phyloP scores from a whole-genome alignment of 148 eudicot genomes.

The Rhododendron griersonianum region DNA sequence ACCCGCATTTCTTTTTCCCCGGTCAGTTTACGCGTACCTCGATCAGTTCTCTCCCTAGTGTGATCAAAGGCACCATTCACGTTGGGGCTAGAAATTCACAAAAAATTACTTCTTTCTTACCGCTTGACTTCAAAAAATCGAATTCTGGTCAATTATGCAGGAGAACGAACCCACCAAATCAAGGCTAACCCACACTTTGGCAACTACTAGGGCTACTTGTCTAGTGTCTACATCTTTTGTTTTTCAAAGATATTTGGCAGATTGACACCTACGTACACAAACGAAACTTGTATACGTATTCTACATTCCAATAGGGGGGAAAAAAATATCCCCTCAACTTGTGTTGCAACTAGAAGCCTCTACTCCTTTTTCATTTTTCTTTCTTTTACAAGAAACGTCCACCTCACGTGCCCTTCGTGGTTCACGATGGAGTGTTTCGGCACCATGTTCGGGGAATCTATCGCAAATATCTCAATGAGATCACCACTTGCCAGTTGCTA shows the following conservation, averaged over 20 bases:
- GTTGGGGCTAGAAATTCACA: no score
- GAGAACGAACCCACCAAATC: no score
- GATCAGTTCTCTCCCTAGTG: no score
- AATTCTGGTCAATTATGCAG: no score
- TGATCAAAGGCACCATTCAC: not conserved
- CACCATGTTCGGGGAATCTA: not conserved
- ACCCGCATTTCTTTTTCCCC: no score
- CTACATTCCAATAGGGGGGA: not conserved
- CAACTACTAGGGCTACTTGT: not conserved
- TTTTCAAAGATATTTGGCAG: not conserved
- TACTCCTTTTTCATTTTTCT: not conserved
- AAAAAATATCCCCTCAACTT: not conserved
- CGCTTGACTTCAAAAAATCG: not conserved
- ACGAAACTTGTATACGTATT: not conserved
- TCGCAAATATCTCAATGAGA: no score
- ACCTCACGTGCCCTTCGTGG: not conserved
- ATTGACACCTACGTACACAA: not conserved
- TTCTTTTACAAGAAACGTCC: not conserved
- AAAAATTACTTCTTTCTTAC: no score
- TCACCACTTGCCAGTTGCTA: no score
- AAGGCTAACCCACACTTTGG: no score
- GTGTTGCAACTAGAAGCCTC: not conserved
- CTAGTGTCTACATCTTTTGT: not conserved
- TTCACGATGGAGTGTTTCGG: not conserved
- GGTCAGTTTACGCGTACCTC: no score